phyloP scores from a whole-genome alignment of 2,329 filamentous ascomycete genomes.

The Teratosphaeria pseudoeucalypti region DNA sequence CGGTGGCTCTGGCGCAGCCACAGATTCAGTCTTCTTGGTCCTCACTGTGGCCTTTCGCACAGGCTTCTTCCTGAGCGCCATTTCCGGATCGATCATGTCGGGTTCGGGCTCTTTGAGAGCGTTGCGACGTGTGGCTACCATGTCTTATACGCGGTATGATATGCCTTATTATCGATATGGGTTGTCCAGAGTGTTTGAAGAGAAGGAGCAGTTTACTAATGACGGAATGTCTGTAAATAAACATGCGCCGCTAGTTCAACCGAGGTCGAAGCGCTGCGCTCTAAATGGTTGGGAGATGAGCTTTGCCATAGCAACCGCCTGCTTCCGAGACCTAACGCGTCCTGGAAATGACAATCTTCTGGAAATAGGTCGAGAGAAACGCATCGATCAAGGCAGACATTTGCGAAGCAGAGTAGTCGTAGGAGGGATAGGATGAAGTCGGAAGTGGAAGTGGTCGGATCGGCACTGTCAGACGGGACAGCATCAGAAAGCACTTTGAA shows the following conservation, averaged over 20 bases:
- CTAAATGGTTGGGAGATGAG: neutral
- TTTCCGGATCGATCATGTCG: conserved; percentile 5
- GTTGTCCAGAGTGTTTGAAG: neutral
- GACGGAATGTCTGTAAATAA: neutral
- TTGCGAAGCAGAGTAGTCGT: neutral
- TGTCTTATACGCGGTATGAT: conserved; percentile 7
- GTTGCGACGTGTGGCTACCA: conserved; percentile 27
- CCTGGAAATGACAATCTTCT: neutral
- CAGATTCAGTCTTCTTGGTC: conserved; percentile 11
- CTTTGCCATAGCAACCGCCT: neutral
- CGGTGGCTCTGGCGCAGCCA: conserved; percentile 7
- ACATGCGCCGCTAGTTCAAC: neutral
- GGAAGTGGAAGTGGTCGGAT: conserved; percentile 6
- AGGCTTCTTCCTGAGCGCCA: conserved; percentile 24
- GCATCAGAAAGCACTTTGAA: conserved; percentile 16
- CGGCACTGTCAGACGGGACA: conserved; percentile 8
- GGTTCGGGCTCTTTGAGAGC: conserved; percentile 14
- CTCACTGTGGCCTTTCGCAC: conserved; percentile 19
- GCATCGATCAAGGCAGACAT: neutral
- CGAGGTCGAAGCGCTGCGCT: neutral
- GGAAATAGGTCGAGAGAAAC: neutral
- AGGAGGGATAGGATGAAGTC: neutral
- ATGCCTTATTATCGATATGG: neutral
- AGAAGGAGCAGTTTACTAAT: neutral
- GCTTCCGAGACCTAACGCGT: neutral